Percentiles rank a stretch among this genome's conserved stretches.
phyloP scores from a whole-genome alignment of 345 rosid species.

The Mangifera indica region DNA sequence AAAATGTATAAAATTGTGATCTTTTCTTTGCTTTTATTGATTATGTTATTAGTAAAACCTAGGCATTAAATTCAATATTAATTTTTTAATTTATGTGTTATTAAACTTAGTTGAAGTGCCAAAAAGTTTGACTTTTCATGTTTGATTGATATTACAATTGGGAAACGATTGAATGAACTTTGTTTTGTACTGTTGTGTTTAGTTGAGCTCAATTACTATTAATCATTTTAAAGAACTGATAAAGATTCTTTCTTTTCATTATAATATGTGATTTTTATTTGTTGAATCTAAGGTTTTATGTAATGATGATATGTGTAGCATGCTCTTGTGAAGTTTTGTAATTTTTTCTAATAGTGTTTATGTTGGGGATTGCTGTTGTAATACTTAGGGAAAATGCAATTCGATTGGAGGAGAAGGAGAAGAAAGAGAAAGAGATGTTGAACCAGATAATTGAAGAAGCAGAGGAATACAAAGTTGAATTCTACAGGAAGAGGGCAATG shows the following conservation, averaged over 20 bases:
- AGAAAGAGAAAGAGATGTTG: slow-evolving; percentile 61
- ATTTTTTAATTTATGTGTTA: too few species aligned
- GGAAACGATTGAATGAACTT: neutral
- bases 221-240: neutral
- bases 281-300: neutral
- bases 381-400: slow-evolving; percentile 55
- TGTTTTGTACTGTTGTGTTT: neutral
- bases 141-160: neutral
- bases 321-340: neutral
- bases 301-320: neutral
- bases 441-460: slow-evolving; percentile 64
- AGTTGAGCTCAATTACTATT: neutral
- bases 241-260: neutral
- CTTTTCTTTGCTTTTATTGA: too few species aligned
- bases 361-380: slow-evolving; percentile 18
- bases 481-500: slow-evolving; percentile 53
- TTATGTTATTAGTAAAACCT: too few species aligned
- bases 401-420: slow-evolving; percentile 76
- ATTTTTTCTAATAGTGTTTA: neutral
- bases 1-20: neutral
- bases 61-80: neutral
- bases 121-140: neutral
- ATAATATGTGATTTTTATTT: neutral
- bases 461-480: slow-evolving; percentile 57
- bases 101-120: neutral